phyloP scores from a whole-genome alignment of 495 filamentous ascomycete species.

The Baudoinia panamericana region DNA sequence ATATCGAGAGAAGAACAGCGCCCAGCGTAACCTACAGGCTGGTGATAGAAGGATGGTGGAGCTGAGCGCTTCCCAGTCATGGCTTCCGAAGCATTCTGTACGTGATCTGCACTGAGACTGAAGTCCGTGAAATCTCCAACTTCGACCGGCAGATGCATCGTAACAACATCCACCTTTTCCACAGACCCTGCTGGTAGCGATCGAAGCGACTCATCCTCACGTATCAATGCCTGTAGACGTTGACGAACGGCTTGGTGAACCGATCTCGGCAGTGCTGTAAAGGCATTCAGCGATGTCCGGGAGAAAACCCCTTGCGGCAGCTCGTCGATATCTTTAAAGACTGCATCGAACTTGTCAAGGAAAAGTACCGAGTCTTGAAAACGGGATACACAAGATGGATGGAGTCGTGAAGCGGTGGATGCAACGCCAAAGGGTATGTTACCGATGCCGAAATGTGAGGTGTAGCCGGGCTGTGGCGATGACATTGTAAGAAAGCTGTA shows the following conservation, averaged over 20 bases:
- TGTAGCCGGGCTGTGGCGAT: constrained; percentile 7
- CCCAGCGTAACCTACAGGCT: constrained; percentile 46
- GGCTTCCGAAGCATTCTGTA: constrained; percentile 20
- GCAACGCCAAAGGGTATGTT: constrained; percentile 19
- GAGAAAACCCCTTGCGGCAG: constrained; percentile 48
- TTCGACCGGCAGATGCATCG: constrained; percentile 22
- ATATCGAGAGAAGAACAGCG: constrained; percentile 66
- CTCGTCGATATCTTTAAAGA: constrained; percentile 14
- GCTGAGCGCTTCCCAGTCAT: constrained; percentile 19
- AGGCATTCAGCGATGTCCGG: constrained; percentile 57
- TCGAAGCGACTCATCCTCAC: constrained; percentile 28
- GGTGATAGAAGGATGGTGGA: constrained; percentile 21
- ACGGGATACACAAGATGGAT: constrained; percentile 9
- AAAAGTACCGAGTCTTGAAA: constrained; percentile 14
- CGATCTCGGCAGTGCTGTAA: constrained; percentile 54
- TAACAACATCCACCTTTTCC: constrained; percentile 11
- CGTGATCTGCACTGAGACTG: constrained; percentile 19
- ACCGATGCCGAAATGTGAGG: constrained; percentile 13
- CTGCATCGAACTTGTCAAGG: constrained; percentile 4
- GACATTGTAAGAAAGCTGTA: no score
- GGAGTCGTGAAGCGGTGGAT: constrained; percentile 3
- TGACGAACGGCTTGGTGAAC: constrained; percentile 54
- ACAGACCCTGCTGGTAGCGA: neutral
- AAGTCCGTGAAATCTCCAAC: constrained; percentile 28
- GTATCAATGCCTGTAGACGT: constrained; percentile 53